Conservation (phyloP, 129 eudicot genomes). For the Dittrichia graveolens region DNA sequence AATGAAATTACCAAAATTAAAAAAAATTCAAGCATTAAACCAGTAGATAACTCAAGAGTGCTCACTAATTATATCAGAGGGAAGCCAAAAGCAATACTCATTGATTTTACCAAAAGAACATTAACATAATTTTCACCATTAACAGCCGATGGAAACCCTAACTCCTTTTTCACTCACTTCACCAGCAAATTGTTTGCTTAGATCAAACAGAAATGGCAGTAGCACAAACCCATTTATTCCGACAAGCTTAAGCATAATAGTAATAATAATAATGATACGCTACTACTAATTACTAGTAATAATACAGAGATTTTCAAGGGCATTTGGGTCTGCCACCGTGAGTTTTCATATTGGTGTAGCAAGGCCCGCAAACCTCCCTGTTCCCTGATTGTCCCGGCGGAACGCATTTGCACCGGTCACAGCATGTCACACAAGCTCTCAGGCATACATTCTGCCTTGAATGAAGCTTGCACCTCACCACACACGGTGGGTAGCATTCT, state of each 20-base stretch:
- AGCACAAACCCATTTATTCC: not conserved
- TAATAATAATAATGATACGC: not conserved
- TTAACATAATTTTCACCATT: slow-evolving; percentile 1
- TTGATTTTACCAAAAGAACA: not conserved
- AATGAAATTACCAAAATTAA: too few relatives aligned
- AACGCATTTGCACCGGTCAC: slow-evolving; percentile 91
- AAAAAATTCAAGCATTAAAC: too few relatives aligned
- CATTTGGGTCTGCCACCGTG: slow-evolving; percentile 78
- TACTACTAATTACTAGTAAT: not conserved
- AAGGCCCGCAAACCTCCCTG: slow-evolving; percentile 61
- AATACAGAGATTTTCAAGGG: slow-evolving; percentile 41
- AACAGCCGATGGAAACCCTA: slow-evolving; percentile 3
- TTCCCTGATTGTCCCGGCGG: slow-evolving; percentile 90
- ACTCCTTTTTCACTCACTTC: not conserved
- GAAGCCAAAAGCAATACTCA: not conserved
- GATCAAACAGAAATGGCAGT: slow-evolving; percentile 10
- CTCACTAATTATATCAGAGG: not conserved
- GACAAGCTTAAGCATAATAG: not conserved
- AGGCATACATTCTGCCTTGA: slow-evolving; percentile 69
- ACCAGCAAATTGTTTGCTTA: not conserved
- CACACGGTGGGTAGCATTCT: slow-evolving; percentile 76
- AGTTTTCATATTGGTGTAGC: slow-evolving; percentile 78
- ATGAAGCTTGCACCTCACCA: slow-evolving; percentile 66
- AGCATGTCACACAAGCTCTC: slow-evolving; percentile 85
- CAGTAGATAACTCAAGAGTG: too few relatives aligned